Percentiles rank a stretch among this genome's conserved stretches.
phyloP scores from a whole-genome alignment of 495 filamentous ascomycete genomes.

The Neurospora discreta region DNA sequence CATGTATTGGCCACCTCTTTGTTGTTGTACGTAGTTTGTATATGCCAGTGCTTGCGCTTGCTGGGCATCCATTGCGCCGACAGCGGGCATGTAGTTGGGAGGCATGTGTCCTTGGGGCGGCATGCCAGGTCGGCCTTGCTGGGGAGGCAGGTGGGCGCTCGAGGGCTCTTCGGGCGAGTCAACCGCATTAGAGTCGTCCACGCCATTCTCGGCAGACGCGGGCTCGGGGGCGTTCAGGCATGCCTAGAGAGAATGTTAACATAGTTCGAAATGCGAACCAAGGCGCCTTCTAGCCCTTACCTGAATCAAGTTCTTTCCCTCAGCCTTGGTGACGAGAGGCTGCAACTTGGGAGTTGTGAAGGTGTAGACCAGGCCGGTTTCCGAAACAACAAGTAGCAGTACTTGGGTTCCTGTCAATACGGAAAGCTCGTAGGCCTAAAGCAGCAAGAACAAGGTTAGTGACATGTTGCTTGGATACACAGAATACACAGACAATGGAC shows the following conservation, averaged over 20 bases:
- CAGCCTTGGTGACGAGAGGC: constrained; percentile 95
- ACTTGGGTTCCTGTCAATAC: constrained; percentile 98
- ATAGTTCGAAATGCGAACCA: neutral
- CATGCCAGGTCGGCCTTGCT: constrained; percentile 39
- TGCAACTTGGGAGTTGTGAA: constrained; percentile 99
- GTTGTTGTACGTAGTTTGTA: constrained; percentile 47
- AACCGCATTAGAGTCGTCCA: constrained; percentile 56
- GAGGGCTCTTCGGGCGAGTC: constrained; percentile 55
- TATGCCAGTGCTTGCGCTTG: constrained; percentile 51
- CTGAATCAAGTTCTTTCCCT: constrained; percentile 99
- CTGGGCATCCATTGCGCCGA: constrained; percentile 40
- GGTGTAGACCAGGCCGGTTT: constrained; percentile 97
- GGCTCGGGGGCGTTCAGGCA: constrained; percentile 96
- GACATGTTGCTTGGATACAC: constrained; percentile 1
- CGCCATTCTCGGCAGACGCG: constrained; percentile 79
- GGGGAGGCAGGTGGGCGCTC: constrained; percentile 47
- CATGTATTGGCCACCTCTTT: constrained; percentile 40
- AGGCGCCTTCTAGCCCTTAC: constrained; percentile 39
- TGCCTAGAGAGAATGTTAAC: constrained; percentile 39
- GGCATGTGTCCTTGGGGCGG: constrained; percentile 38
- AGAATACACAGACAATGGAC: neutral
- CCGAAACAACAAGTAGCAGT: constrained; percentile 90
- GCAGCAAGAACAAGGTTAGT: constrained; percentile 18
- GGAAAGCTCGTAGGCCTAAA: constrained; percentile 91
- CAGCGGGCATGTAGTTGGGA: constrained; percentile 38